A percentile compares a stretch with the other conserved stretches of the same genome.
Evolutionary conservation across 176 grass and related monocot genomes (phyloP).

Genomic region (Saccharum spontaneum): DNA sequence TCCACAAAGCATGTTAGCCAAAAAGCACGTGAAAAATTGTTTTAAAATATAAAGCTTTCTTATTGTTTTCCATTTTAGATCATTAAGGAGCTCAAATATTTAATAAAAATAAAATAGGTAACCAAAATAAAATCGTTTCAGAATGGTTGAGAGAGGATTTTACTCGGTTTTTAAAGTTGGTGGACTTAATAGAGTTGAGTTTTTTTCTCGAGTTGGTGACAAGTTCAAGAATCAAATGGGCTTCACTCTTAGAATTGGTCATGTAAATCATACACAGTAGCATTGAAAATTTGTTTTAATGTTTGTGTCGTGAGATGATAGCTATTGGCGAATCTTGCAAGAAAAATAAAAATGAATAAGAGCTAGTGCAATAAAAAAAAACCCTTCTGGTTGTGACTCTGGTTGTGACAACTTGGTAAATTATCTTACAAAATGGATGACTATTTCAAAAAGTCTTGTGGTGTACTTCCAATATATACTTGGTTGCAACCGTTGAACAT

Average conservation of each 20-base stretch:
- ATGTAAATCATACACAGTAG: not conserved
- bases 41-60: too few relatives aligned
- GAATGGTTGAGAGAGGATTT: not conserved
- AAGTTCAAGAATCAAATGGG: not conserved
- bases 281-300: too few relatives aligned
- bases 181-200: not conserved
- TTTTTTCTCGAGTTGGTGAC: too few relatives aligned
- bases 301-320: too few relatives aligned
- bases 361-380: not conserved
- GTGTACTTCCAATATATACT: not conserved
- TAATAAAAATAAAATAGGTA: too few relatives aligned
- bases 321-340: too few relatives aligned
- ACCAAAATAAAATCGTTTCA: not conserved
- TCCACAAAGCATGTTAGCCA: too few relatives aligned
- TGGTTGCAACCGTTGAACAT: not conserved
- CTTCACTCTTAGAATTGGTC: not conserved
- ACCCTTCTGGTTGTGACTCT: not conserved
- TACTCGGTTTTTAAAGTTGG: accelerated
- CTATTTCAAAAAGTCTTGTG: not conserved
- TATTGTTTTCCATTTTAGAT: too few relatives aligned
- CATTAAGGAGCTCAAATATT: too few relatives aligned
- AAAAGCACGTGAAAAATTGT: not conserved
- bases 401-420: not conserved
- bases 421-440: too few relatives aligned
- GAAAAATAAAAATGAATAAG: not conserved